Evolutionary conservation across 2,329 filamentous ascomycete species (phyloP), one percentile per base, ranked within the genome.

Genomic region (Elsinoe fawcettii): DNA sequence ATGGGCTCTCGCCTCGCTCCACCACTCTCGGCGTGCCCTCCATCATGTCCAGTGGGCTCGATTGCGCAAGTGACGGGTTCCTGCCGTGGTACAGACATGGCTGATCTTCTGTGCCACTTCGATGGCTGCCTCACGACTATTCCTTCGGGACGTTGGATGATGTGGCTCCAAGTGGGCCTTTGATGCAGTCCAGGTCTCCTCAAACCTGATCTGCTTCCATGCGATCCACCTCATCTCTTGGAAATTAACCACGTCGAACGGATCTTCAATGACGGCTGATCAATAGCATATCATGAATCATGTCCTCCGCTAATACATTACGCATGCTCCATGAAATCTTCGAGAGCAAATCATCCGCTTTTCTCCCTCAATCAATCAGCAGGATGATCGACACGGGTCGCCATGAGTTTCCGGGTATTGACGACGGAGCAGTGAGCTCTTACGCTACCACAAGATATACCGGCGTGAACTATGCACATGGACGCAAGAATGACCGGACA

Each of bases 251-350:
- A 23, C 18, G 49, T 25, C 25, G 46, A 39, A 8, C 34, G 49
- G n/a, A 53, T 53, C 49, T 37, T 23, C 49, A 30, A 22, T 53
- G 49, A 53, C 49, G 49, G 49, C 25, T 39, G 49, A 53, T 53
- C 30, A 36, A 22, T n/a, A 20, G 49, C 32, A 25, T 39, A 27
- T 25, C 49, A 53, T 37, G 49, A 53, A 22, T 53, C 49, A 27
- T 53, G 49, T 9, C 16, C 46, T 20, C 12, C 25, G 23, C 23
- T 32, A 32, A 30, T 18, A 18, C 49, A 53, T 37, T 18, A 53
- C 49, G n/a, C 32, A 36, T 39, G 49, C 20, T 2, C 32, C 30
- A 53, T 36, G 30, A 36, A 37, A 37, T 37, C 49, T 34, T 37
- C 32, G n/a, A 20, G 49, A 23, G 12, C 34, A 53, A 25, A 53